Conservation (phyloP, 805 yeast species). For the Kazachstania taianensis region DNA sequence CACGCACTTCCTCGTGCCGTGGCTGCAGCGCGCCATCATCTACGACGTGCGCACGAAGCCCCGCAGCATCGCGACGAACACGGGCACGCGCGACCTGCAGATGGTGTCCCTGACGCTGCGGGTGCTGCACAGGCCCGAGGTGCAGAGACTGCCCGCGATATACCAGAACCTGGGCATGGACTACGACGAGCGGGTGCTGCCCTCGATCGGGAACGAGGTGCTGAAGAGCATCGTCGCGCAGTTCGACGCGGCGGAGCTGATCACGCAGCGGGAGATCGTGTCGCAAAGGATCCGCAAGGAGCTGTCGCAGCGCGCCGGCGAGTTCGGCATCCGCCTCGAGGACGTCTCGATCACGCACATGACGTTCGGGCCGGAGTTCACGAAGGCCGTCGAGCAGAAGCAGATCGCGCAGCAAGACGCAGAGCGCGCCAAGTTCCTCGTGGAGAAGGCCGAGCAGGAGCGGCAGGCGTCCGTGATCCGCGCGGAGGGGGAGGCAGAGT, state of each 20-base stretch:
- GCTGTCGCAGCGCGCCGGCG: constrained; percentile 68
- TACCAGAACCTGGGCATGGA: constrained; percentile 89
- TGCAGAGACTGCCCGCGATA: constrained; percentile 66
- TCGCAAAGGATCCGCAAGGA: constrained; percentile 83
- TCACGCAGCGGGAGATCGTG: constrained; percentile 93
- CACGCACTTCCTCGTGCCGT: constrained; percentile 88
- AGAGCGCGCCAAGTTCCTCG: constrained; percentile 86
- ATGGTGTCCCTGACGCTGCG: constrained; percentile 89
- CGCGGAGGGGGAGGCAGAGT: constrained; percentile 99
- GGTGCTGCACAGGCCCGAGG: constrained; percentile 91
- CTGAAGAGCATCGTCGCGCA: constrained; percentile 85
- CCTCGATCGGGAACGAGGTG: constrained; percentile 88
- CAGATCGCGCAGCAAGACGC: constrained; percentile 99
- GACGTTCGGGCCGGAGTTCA: constrained; percentile 94
- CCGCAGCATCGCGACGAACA: constrained; percentile 82
- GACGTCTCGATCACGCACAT: constrained; percentile 97
- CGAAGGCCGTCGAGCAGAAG: constrained; percentile 96
- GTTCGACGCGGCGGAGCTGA: constrained; percentile 92
- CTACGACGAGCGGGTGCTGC: constrained; percentile 89
- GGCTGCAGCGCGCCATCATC: constrained; percentile 86
- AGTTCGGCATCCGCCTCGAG: constrained; percentile 84
- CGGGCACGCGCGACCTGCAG: constrained; percentile 96
- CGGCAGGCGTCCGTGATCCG: constrained; percentile 89
- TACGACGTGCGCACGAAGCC: constrained; percentile 96
- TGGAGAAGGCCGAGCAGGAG: constrained; percentile 95